Percentiles rank a stretch among this genome's conserved stretches.
Evolutionary conservation across 2,329 filamentous ascomycete genomes (phyloP).

Genomic region (Penicillium expansum): DNA sequence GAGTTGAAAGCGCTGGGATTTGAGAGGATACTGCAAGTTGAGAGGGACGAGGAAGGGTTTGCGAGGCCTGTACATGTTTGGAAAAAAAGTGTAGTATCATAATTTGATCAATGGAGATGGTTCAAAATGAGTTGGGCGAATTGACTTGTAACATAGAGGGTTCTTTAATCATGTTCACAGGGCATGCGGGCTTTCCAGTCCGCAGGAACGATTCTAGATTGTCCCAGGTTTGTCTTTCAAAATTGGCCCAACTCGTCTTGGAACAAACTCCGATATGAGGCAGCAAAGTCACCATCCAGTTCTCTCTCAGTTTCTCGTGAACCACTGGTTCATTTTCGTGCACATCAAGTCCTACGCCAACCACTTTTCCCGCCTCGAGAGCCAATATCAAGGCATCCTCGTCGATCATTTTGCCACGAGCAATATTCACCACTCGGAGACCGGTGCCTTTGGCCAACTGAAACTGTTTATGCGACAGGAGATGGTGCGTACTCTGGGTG

Average conservation of each 20-base stretch:
- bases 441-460: too few relatives aligned
- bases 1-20: slow-evolving; percentile 24
- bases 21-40: slow-evolving; percentile 22
- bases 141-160: neutral
- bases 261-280: neutral
- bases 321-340: neutral
- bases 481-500: too few relatives aligned
- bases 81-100: slow-evolving; percentile 15
- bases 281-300: neutral
- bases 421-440: too few relatives aligned
- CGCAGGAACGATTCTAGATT: neutral
- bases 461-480: too few relatives aligned
- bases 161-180: neutral
- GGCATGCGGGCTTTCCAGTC: neutral
- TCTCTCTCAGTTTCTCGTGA: neutral
- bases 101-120: neutral
- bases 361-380: too few relatives aligned
- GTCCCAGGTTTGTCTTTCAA: neutral
- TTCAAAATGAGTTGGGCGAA: too few relatives aligned
- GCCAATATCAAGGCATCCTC: too few relatives aligned
- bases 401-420: too few relatives aligned
- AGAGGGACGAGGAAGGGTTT: slow-evolving; percentile 27
- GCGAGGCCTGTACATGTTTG: slow-evolving; percentile 27
- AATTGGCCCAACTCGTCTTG: neutral
- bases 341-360: too few relatives aligned